Conservation (phyloP, 441 rosid species). For the Pelargonium citronellum region DNA sequence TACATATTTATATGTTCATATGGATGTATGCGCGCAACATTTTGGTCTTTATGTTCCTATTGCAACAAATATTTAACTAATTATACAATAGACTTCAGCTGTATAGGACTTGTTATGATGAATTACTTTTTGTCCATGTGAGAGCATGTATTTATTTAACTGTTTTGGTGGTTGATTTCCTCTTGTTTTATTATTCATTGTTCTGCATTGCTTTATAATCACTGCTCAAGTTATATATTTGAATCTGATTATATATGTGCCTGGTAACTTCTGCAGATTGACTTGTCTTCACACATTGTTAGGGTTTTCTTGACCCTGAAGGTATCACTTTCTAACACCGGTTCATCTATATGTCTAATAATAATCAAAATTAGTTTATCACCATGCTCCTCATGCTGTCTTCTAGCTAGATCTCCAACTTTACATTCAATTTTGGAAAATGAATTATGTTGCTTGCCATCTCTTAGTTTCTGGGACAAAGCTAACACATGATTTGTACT, state of each 20-base stretch:
- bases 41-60: background rate
- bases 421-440: background rate
- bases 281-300: slow-evolving; percentile 75
- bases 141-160: background rate
- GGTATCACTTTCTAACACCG: slow-evolving; percentile 36
- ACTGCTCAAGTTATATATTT: slow-evolving; percentile 7
- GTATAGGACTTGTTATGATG: background rate
- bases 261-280: slow-evolving; percentile 58
- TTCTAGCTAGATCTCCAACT: background rate
- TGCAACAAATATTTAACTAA: background rate
- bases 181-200: background rate
- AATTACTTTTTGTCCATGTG: background rate
- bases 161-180: background rate
- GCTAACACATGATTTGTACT: background rate
- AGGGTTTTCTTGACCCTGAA: slow-evolving; percentile 77
- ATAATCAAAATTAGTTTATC: background rate
- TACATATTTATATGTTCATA: background rate
- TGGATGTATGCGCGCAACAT: background rate
- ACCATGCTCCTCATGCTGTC: background rate
- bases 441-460: background rate
- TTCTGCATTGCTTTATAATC: slow-evolving; percentile 2
- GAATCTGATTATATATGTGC: background rate
- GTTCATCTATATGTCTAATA: background rate
- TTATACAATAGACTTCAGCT: background rate
- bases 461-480: background rate